A percentile compares a stretch with the other conserved stretches of the same genome.
phyloP scores from a whole-genome alignment of 1,139 yeast species.

The Saccharomyces hybrid region DNA sequence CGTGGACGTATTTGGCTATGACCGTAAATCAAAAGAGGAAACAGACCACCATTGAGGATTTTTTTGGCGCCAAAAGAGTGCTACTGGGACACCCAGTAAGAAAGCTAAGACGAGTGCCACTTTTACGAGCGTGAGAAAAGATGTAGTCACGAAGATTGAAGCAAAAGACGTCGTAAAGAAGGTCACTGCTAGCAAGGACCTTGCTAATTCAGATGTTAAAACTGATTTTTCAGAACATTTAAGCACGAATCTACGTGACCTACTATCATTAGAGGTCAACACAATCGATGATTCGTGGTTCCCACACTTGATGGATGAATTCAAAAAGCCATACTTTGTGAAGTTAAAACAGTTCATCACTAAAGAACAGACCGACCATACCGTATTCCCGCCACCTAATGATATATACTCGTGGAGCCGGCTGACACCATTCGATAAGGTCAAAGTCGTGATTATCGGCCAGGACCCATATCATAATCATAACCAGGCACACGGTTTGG shows the following conservation, averaged over 20 bases:
- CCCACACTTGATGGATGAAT: conserved; percentile 54
- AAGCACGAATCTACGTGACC: conserved; percentile 43
- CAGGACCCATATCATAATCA: conserved; percentile 94
- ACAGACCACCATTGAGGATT: conserved; percentile 17
- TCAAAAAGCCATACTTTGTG: conserved; percentile 82
- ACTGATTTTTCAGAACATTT: conserved; percentile 47
- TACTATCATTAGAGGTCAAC: conserved; percentile 60
- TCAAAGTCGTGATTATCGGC: conserved; percentile 78
- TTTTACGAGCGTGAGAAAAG: neutral
- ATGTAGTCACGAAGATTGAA: conserved; percentile 2
- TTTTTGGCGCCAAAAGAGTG: conserved; percentile 8
- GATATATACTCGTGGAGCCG: conserved; percentile 93
- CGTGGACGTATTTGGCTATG: conserved; percentile 2
- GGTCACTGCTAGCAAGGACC: neutral
- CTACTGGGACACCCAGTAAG: neutral
- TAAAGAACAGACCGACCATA: conserved; percentile 18
- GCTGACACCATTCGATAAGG: conserved; percentile 65
- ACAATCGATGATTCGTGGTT: conserved; percentile 78
- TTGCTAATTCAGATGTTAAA: conserved; percentile 8
- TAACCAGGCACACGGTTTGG: conserved; percentile 94
- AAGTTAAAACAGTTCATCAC: conserved; percentile 42
- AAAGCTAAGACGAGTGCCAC: neutral
- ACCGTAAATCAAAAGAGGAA: conserved; percentile 12
- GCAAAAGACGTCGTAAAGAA: neutral
- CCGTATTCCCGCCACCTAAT: conserved; percentile 65